Evolutionary conservation across 2,329 filamentous ascomycete species (phyloP).

Genomic region (Penicillium expansum): DNA sequence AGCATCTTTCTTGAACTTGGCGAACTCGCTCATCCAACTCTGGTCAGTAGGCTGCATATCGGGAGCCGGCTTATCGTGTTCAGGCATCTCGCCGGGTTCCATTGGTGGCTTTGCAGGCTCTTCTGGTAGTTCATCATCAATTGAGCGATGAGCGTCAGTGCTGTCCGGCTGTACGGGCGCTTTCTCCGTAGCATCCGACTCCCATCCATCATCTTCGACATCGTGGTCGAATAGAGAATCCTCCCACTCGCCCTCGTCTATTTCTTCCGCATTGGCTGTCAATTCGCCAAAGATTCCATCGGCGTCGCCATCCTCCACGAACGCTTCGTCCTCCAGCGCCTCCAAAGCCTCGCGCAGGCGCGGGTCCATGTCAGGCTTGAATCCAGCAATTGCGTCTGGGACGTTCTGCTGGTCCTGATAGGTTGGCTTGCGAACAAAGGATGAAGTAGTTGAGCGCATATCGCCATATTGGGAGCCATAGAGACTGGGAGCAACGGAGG

Average conservation of each 20-base stretch:
- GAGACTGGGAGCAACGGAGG: constrained; percentile 31
- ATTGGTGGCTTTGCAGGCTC: constrained; percentile 24
- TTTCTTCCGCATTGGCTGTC: constrained; percentile 63
- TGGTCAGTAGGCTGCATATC: constrained; percentile 62
- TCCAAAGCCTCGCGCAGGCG: constrained; percentile 85
- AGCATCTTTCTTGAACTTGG: constrained; percentile 83
- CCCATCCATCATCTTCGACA: constrained; percentile 81
- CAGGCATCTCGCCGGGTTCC: constrained; percentile 35
- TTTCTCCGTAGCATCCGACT: constrained; percentile 88
- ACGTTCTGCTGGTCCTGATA: constrained; percentile 94
- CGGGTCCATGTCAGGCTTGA: constrained; percentile 98
- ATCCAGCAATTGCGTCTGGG: constrained; percentile 85
- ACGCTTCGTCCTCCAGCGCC: constrained; percentile 92
- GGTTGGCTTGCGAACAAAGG: constrained; percentile 70
- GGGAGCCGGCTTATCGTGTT: constrained; percentile 38
- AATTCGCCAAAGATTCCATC: constrained; percentile 81
- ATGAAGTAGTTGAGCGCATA: constrained; percentile 55
- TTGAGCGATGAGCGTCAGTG: constrained; percentile 15
- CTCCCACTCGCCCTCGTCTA: constrained; percentile 79
- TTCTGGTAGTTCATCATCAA: constrained; percentile 47
- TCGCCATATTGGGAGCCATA: constrained; percentile 45
- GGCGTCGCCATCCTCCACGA: constrained; percentile 71
- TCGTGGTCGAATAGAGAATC: constrained; percentile 51
- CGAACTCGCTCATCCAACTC: constrained; percentile 89
- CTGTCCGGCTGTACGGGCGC: constrained; percentile 49